Conservation (phyloP, 78 protist genomes). For the Pigoraptor vietnamica region DNA sequence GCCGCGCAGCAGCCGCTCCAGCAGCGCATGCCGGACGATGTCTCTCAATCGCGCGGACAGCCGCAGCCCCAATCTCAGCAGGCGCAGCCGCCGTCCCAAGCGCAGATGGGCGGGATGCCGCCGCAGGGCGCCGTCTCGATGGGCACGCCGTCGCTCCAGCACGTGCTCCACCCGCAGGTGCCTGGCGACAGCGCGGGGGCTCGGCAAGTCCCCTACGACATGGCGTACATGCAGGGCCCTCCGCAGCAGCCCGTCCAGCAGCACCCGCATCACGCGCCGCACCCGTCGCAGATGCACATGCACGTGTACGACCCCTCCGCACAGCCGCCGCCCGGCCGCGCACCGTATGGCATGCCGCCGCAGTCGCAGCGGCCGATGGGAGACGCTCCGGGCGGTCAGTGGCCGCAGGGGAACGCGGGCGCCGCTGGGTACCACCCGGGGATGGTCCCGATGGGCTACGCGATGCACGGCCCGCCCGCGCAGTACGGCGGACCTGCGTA, state of each 20-base stretch:
- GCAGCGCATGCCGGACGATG: too few species aligned
- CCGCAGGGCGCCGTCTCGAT: too few species aligned
- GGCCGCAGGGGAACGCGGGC: too few species aligned
- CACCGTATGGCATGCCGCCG: background rate
- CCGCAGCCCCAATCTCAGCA: background rate
- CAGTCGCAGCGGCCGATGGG: too few species aligned
- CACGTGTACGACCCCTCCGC: too few species aligned
- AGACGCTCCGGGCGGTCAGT: too few species aligned
- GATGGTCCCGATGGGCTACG: background rate
- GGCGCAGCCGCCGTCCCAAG: background rate
- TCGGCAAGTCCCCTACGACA: background rate
- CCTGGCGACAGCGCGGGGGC: background rate
- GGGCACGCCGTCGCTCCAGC: background rate
- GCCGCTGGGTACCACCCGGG: too few species aligned
- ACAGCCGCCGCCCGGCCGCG: background rate
- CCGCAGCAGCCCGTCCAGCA: background rate
- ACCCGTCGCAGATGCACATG: too few species aligned
- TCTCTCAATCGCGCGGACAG: background rate
- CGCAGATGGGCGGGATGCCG: background rate
- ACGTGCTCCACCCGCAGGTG: background rate
- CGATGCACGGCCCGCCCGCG: too few species aligned
- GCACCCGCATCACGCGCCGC: background rate
- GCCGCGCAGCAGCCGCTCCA: too few species aligned
- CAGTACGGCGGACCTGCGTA: too few species aligned
- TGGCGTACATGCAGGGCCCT: background rate